phyloP scores from a whole-genome alignment of 345 rosid species.

The Gossypium stocksii region DNA sequence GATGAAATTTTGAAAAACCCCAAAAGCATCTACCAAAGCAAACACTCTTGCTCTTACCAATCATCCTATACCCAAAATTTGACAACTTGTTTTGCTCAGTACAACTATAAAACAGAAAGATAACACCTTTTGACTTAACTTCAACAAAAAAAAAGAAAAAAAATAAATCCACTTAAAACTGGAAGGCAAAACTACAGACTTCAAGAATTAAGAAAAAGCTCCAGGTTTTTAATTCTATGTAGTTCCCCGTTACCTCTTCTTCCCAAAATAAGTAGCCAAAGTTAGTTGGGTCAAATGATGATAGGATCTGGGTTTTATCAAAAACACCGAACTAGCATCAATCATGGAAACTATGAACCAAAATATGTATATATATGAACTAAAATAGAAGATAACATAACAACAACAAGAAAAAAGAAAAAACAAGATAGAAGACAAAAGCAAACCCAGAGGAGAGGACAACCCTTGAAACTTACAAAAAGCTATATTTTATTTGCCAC shows the following conservation, averaged over 20 bases:
- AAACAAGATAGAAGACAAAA: background rate
- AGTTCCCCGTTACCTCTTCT: conserved; percentile 1
- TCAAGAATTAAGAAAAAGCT: background rate
- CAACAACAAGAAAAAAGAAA: background rate
- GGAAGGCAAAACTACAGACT: background rate
- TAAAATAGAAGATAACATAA: background rate
- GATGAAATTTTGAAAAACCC: background rate
- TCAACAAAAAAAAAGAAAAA: conserved; percentile 1
- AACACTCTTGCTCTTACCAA: conserved; percentile 1
- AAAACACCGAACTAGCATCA: conserved; percentile 22
- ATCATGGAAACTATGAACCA: background rate
- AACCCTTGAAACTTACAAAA: conserved; percentile 3
- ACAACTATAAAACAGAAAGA: background rate
- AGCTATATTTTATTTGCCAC: too few species aligned
- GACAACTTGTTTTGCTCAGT: background rate
- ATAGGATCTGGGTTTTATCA: conserved; percentile 13
- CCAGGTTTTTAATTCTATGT: background rate
- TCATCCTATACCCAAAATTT: conserved; percentile 2
- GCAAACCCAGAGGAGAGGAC: background rate
- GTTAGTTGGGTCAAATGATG: background rate
- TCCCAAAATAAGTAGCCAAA: background rate
- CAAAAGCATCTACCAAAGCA: conserved; percentile 7
- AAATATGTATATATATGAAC: background rate
- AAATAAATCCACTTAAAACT: conserved; percentile 7
- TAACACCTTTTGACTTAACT: conserved; percentile 1